Evolutionary conservation across 1,139 yeast genomes (phyloP), one percentile per base, ranked within the genome.

Genomic region (Meyerozyma smithsonii): DNA sequence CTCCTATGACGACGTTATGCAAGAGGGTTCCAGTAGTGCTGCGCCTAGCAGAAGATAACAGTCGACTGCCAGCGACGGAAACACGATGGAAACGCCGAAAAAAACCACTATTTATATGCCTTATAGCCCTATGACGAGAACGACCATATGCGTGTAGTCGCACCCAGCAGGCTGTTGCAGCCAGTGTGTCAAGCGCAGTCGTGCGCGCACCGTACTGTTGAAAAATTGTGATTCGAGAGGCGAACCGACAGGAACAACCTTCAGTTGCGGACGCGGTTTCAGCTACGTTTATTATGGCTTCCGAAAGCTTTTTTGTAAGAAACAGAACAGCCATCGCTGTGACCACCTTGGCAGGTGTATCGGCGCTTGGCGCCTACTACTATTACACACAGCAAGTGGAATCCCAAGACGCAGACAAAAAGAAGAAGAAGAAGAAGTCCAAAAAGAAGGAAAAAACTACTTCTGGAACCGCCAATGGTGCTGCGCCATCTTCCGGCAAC

Each of bases 301-400:
- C 54, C 42, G 49, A 51, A 41, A 53, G 49, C 50, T 79, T 80
- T 60, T 64, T 80, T 43, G 63, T 73, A 40, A 73, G 77, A 55
- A 77, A 82, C 61, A 81, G 71, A 59, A 67, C 77, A 24, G 83
- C 83, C 32, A 69, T 82, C 39, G 66, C 73, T 32, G 62, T 79
- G 37, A 72, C 85, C 25, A 77, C 86, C 3, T 69, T 77, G 43
- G 82, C 83, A 32, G 83, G 84, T 44, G 73, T 74, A 37, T 69
- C 82, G 36, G 78, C 84, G 24, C 79, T 76, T 38, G 79, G 79
- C n/a, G 81, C 83, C 36, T 74, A 76, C 37, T 73, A 72, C 51
- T 77, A 74, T 52, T 73, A 74, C 46, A 58, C 67, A 42, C 64
- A 62, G 42, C 70, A 64, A 45, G 59, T 59, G 35, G 45, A 55